Evolutionary conservation across 2,329 filamentous ascomycete species (phyloP).

Genomic region (Stylonectria norvegica): DNA sequence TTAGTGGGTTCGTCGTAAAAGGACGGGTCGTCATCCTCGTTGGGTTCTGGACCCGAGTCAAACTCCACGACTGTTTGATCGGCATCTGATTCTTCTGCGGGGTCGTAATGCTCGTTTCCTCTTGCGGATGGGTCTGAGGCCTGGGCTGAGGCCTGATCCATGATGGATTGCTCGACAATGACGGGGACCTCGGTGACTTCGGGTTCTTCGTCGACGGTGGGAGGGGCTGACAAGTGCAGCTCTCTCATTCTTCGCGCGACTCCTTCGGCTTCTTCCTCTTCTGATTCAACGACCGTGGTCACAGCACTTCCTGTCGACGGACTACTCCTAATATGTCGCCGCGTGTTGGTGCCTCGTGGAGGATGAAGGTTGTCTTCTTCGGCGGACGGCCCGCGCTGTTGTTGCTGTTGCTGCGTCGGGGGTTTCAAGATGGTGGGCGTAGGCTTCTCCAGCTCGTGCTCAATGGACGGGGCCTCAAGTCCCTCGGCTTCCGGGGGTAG

Average conservation of each 20-base stretch:
- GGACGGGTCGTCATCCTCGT: conserved; percentile 1
- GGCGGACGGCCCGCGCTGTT: conserved; percentile 29
- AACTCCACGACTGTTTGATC: conserved; percentile 1
- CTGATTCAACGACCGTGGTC: conserved; percentile 76
- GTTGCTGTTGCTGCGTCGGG: conserved; percentile 24
- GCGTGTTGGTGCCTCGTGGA: conserved; percentile 67
- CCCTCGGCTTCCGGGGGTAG: conserved; percentile 91
- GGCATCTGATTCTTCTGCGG: conserved; percentile 5
- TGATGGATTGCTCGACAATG: conserved; percentile 38
- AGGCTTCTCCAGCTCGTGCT: conserved; percentile 42
- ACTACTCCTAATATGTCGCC: conserved; percentile 76
- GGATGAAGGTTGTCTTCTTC: conserved; percentile 52
- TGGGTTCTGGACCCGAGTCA: neutral
- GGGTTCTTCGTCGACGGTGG: conserved; percentile 56
- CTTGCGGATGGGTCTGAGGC: conserved; percentile 4
- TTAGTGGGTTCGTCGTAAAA: too few relatives aligned
- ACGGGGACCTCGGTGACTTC: conserved; percentile 41
- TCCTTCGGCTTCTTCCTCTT: conserved; percentile 64
- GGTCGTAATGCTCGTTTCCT: conserved; percentile 14
- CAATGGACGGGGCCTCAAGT: conserved; percentile 50
- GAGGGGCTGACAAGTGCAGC: conserved; percentile 47
- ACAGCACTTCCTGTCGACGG: conserved; percentile 77
- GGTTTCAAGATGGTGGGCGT: conserved; percentile 37
- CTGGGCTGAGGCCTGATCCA: conserved; percentile 14
- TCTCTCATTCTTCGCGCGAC: conserved; percentile 44